These are phyloP conservation scores for Neonothopanus nambi DNA, from an alignment of 1,284 basidiomycete genomes.

Conservation along the genomic window DNA sequence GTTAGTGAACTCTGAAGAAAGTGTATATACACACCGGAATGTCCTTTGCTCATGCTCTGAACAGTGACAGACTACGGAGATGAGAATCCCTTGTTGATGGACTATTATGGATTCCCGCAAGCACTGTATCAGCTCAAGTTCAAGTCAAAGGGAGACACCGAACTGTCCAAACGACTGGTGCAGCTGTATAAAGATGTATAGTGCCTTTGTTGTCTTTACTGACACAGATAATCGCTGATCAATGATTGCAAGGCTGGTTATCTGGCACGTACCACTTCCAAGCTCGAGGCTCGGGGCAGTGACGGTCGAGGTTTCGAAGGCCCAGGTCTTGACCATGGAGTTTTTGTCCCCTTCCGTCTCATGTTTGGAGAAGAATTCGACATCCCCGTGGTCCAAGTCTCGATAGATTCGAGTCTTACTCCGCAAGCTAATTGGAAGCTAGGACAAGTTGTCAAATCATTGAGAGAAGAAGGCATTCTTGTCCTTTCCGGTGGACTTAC, in stretches of 20 bases:
- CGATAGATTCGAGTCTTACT: constrained; percentile 61
- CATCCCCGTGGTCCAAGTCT: constrained; percentile 70
- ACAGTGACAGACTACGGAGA: constrained; percentile 73
- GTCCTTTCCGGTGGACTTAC: constrained; percentile 72
- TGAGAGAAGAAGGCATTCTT: constrained; percentile 66
- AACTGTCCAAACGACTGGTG: constrained; percentile 58
- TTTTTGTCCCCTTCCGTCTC: constrained; percentile 73
- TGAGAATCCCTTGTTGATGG: constrained; percentile 71
- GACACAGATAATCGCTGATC: constrained; percentile 2
- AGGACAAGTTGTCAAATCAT: constrained; percentile 59
- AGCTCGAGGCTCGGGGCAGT: constrained; percentile 55
- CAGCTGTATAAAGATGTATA: constrained; percentile 56
- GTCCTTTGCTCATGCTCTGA: constrained; percentile 7
- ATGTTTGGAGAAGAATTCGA: constrained; percentile 73
- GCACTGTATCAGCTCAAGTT: constrained; percentile 66
- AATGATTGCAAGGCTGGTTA: constrained; percentile 50
- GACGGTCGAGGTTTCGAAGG: constrained; percentile 70
- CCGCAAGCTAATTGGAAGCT: constrained; percentile 66
- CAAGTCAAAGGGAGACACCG: constrained; percentile 60
- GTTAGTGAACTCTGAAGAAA: constrained; percentile 31
- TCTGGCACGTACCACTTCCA: constrained; percentile 49
- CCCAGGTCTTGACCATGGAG: constrained; percentile 69
- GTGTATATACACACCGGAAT: constrained; percentile 4
- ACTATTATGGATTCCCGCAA: constrained; percentile 68
- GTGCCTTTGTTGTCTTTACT: constrained; percentile 9